Conservation (phyloP, 768 basidiomycete genomes). For the Tylopilus vinaceipallidus region DNA sequence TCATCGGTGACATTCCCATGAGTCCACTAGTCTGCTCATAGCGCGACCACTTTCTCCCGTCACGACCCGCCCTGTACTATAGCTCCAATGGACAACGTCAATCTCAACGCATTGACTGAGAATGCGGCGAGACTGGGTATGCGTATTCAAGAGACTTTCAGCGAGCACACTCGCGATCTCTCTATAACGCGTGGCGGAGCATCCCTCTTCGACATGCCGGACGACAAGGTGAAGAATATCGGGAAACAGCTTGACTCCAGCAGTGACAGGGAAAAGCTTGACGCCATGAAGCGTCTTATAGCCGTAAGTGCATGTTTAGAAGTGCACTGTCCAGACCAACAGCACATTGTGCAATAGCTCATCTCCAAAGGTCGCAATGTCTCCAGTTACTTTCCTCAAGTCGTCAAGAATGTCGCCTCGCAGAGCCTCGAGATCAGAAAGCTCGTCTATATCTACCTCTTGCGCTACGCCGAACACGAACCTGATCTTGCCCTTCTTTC, state of each 20-base stretch:
- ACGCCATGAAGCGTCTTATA: conserved; percentile 93
- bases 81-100: conserved; percentile 33
- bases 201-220: conserved; percentile 62
- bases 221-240: conserved; percentile 84
- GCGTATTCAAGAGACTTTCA: conserved; percentile 80
- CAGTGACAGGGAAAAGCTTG: conserved; percentile 86
- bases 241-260: conserved; percentile 83
- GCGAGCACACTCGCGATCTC: conserved; percentile 77
- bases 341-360: conserved; percentile 47
- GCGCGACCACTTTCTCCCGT: neutral
- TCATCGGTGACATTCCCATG: too few species aligned
- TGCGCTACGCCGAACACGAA: conserved; percentile 89
- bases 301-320: conserved; percentile 57
- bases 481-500: conserved; percentile 94
- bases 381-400: conserved; percentile 91
- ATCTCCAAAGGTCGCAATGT: conserved; percentile 92
- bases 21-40: too few species aligned
- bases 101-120: conserved; percentile 53
- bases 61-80: neutral
- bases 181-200: conserved; percentile 53
- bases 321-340: neutral
- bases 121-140: conserved; percentile 82
- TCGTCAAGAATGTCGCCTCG: conserved; percentile 95
- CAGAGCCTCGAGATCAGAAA: conserved; percentile 92
- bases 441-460: conserved; percentile 95